phyloP scores from a whole-genome alignment of 2,329 filamentous ascomycete species.

The Alternaria incomplexa region DNA sequence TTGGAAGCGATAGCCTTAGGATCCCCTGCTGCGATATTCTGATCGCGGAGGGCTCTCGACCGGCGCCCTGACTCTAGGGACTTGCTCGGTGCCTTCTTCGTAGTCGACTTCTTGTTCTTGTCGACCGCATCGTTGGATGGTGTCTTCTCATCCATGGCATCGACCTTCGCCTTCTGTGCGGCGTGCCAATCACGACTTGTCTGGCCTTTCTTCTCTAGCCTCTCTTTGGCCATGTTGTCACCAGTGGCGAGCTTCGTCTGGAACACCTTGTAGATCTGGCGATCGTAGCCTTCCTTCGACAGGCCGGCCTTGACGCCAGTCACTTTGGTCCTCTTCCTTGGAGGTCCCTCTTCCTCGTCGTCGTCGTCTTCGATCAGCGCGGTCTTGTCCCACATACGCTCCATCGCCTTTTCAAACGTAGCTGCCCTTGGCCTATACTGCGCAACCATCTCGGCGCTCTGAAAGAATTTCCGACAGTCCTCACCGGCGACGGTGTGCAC shows the following conservation, averaged over 20 bases:
- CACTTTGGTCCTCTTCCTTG: not conserved
- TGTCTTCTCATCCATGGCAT: not conserved
- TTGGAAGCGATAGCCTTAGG: no score
- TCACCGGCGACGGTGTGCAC: not conserved
- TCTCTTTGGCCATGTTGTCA: not conserved
- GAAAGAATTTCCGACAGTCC: not conserved
- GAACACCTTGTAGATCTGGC: not conserved
- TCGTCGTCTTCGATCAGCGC: not conserved
- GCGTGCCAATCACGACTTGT: no score
- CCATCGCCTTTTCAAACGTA: not conserved
- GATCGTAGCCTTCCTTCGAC: not conserved
- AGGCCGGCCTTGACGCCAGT: not conserved
- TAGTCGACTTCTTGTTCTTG: not conserved
- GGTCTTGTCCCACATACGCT: not conserved
- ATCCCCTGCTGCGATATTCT: not conserved
- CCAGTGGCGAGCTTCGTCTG: not conserved
- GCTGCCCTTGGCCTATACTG: not conserved
- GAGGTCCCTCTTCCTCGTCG: not conserved
- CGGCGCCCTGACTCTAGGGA: not conserved
- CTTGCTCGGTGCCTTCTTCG: not conserved
- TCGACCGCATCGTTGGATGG: not conserved
- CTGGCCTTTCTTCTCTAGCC: not conserved
- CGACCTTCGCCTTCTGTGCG: not conserved
- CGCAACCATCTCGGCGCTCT: not conserved
- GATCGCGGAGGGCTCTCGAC: not conserved